Base-by-base conservation (phyloP, 2,329 filamentous ascomycete genomes). In the Huntiella decipiens region DNA sequence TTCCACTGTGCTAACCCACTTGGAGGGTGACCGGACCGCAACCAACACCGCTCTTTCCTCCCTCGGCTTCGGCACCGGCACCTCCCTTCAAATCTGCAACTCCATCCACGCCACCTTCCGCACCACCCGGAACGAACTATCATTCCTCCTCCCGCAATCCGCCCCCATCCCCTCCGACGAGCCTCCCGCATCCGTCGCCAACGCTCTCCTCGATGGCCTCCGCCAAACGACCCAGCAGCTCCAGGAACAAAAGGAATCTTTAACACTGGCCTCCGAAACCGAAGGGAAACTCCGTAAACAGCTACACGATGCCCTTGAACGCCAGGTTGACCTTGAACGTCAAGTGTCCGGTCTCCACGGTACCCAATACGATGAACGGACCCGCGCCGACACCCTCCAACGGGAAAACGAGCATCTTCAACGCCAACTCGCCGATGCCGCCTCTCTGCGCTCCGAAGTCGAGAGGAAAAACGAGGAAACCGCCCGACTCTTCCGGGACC, bases 121-220 rank as follows among this genome's bases (percentile, higher is more conserved):
- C 15, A 57, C 67, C 2, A 74, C 73, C 1, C 66, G 74, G 1
- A 59, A 77, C 0, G 73, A 78, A 52, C 66, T 78, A 2, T 74
- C 78, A 56, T 77, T 77, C 53, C 63, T 77, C 15, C 70, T 66
- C 0, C 74, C 74, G 0, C 74, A 73, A 4, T 74, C 78, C 54
- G 60, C 69, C n/a, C 54, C 64, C 0, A 62, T 74, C 0, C 70
- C 72, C 0, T 59, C 74, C 0, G 65, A 64, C 0, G 66, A 66
- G 0, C 66, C 67, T 43, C 73, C 73, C 2, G 67, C 68, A 1
- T 65, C 71, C 44, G 64, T 78, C 0, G 63, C 79, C 0, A 70
- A 73, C 47, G 62, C 75, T 10, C 55, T 77, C 4, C 63, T 77
- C 0, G 54, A 55, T 0, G 61, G 66, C 0, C 63, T 78, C 2